These are phyloP conservation scores for Hibiscus trionum DNA, from an alignment of 345 rosid genomes.

Conservation along the genomic window DNA sequence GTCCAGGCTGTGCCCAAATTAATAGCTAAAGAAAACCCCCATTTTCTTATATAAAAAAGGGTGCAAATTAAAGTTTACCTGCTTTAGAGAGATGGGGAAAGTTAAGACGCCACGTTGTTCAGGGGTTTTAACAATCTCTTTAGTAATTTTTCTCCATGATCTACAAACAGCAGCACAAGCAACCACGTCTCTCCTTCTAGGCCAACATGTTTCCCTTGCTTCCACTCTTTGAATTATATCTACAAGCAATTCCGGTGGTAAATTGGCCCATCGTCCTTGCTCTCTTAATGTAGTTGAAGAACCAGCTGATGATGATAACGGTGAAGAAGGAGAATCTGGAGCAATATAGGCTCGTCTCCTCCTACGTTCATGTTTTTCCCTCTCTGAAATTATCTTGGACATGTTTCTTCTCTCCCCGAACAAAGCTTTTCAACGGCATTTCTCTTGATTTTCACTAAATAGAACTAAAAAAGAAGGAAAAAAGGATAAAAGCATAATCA, in stretches of 20 bases:
- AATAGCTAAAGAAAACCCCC: not conserved
- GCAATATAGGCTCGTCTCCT: conserved; percentile 58
- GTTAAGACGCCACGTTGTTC: conserved; percentile 68
- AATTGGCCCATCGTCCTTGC: conserved; percentile 64
- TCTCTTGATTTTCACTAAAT: not conserved
- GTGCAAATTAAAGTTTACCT: conserved; percentile 27
- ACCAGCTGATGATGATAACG: not conserved
- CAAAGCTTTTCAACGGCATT: conserved; percentile 51
- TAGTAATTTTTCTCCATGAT: conserved; percentile 76
- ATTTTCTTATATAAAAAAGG: not conserved
- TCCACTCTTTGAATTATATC: conserved; percentile 62
- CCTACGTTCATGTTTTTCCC: conserved; percentile 22
- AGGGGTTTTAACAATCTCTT: conserved; percentile 53
- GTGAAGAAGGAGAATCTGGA: conserved; percentile 33
- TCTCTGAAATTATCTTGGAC: conserved; percentile 26
- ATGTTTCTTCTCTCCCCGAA: conserved; percentile 34
- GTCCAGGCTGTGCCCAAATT: conserved; percentile 58
- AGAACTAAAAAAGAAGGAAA: not conserved
- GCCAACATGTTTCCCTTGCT: conserved; percentile 53
- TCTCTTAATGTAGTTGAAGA: conserved; percentile 8
- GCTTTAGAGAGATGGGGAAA: conserved; percentile 77
- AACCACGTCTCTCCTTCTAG: conserved; percentile 69
- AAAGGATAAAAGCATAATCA: not conserved
- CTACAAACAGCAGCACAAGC: conserved; percentile 79
- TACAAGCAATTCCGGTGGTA: conserved; percentile 77